Conservation (phyloP, 2,329 filamentous ascomycete species). For the Gliomastix tumulicola region DNA sequence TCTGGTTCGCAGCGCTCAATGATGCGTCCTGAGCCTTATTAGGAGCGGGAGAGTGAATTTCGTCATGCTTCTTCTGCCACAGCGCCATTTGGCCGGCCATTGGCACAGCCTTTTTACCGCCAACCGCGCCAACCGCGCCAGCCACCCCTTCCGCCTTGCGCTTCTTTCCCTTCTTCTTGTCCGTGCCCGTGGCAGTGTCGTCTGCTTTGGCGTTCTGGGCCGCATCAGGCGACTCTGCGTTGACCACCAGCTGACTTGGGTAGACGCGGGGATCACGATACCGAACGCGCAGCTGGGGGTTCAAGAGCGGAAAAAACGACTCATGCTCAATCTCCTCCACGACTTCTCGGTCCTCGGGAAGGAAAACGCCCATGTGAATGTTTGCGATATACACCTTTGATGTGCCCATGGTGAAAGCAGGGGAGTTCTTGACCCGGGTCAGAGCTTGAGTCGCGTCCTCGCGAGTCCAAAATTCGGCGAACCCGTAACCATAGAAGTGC, state of each 20-base stretch:
- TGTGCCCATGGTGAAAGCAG: conserved; percentile 72
- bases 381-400: conserved; percentile 65
- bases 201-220: conserved; percentile 9
- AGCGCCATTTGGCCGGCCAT: conserved; percentile 30
- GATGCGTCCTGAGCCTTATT: too few relatives aligned
- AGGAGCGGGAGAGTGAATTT: conserved; percentile 21
- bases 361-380: conserved; percentile 80
- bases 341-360: conserved; percentile 58
- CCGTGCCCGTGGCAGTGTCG: conserved; percentile 13
- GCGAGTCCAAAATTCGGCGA: conserved; percentile 73
- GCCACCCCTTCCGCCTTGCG: conserved; percentile 40
- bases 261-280: conserved; percentile 75
- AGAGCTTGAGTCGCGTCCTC: conserved; percentile 71
- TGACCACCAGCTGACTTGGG: conserved; percentile 56
- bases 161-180: conserved; percentile 41
- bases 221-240: conserved; percentile 35
- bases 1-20: conserved; percentile 3
- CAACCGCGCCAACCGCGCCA: too few relatives aligned
- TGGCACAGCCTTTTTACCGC: conserved; percentile 14
- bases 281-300: conserved; percentile 58
- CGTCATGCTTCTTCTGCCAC: conserved; percentile 36
- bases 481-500: conserved; percentile 74
- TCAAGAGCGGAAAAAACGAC: conserved; percentile 65
- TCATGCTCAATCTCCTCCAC: conserved; percentile 50
- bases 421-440: conserved; percentile 62